These are phyloP conservation scores for Acacia confusa DNA, from an alignment of 306 rosid genomes.

Conservation along the genomic window DNA sequence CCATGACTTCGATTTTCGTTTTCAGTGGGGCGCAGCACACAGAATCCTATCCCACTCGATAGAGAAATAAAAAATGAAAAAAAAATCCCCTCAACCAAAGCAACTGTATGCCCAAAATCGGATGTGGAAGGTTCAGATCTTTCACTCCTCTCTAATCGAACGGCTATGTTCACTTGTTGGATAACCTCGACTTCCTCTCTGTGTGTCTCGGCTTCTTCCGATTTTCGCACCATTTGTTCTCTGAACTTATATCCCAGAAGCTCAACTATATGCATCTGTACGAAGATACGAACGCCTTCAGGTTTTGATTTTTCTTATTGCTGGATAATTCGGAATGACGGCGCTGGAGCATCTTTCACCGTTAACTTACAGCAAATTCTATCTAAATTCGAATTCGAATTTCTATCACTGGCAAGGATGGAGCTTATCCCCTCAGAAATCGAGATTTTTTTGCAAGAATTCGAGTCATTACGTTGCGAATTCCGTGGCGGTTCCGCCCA, in stretches of 20 bases:
- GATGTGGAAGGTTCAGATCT: slow-evolving; percentile 44
- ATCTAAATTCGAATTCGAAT: slow-evolving; percentile 48
- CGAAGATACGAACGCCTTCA: background rate
- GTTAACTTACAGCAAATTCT: slow-evolving; percentile 43
- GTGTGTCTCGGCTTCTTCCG: slow-evolving; percentile 3
- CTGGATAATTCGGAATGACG: slow-evolving; percentile 50
- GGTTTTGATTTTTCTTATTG: slow-evolving; percentile 25
- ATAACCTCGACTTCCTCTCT: slow-evolving; percentile 19
- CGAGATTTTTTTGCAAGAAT: slow-evolving; percentile 44
- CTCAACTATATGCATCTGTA: slow-evolving; percentile 17
- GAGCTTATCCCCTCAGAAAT: slow-evolving; percentile 44
- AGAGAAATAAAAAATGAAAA: background rate
- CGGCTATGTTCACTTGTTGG: slow-evolving; percentile 41
- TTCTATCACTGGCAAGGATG: slow-evolving; percentile 42
- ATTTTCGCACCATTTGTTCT: slow-evolving; percentile 30
- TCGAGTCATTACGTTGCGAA: slow-evolving; percentile 43
- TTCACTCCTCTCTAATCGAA: slow-evolving; percentile 39
- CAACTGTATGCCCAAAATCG: background rate
- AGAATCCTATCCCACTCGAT: background rate
- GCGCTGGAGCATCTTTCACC: slow-evolving; percentile 65
- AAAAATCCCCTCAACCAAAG: background rate
- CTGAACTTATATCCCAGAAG: slow-evolving; percentile 30
- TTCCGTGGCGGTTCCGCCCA: slow-evolving; percentile 36
- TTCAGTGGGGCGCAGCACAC: background rate
- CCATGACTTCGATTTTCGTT: background rate